Evolutionary conservation across 2,329 filamentous ascomycete genomes (phyloP).

Genomic region (Malbranchea zuffiana): DNA sequence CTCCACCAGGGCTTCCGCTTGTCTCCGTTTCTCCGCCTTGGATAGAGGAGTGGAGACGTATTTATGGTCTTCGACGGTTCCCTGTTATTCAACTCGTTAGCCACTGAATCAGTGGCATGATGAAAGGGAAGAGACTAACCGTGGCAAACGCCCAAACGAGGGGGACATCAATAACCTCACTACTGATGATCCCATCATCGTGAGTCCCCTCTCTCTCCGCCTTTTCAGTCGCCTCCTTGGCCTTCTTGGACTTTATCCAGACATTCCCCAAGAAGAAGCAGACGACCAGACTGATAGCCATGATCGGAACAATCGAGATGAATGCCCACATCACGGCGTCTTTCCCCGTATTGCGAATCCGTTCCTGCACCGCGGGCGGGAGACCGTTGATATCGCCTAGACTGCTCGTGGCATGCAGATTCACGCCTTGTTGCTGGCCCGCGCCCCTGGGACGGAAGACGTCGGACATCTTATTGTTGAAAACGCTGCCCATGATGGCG

Average conservation of each 20-base stretch:
- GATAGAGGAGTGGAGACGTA: slow-evolving; percentile 18
- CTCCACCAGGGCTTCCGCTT: slow-evolving; percentile 12
- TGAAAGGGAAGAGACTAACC: slow-evolving; percentile 14
- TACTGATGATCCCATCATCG: slow-evolving; percentile 14
- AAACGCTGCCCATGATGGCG: slow-evolving; percentile 58
- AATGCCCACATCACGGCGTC: slow-evolving; percentile 57
- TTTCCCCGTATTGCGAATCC: slow-evolving; percentile 37
- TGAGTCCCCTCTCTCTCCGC: slow-evolving; percentile 5
- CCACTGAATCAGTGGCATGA: no score
- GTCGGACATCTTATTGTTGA: slow-evolving; percentile 47
- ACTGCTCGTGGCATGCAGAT: slow-evolving; percentile 25
- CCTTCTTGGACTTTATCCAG: slow-evolving; percentile 34
- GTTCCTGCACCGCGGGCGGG: slow-evolving; percentile 25
- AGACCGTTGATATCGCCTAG: slow-evolving; percentile 30
- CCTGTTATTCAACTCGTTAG: slow-evolving; percentile 16
- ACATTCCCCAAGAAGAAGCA: slow-evolving; percentile 42
- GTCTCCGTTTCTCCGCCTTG: slow-evolving; percentile 15
- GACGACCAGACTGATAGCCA: slow-evolving; percentile 40
- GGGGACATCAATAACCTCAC: slow-evolving; percentile 24
- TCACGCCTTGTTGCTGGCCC: slow-evolving; percentile 20
- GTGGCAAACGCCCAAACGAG: slow-evolving; percentile 25
- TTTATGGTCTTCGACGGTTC: slow-evolving; percentile 20
- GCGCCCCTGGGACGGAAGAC: slow-evolving; percentile 21
- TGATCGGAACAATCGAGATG: slow-evolving; percentile 50
- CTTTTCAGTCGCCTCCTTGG: slow-evolving; percentile 14